Percentiles rank a stretch among this genome's conserved stretches.
Evolutionary conservation across 306 rosid species (phyloP).

Genomic region (Vicia faba): DNA sequence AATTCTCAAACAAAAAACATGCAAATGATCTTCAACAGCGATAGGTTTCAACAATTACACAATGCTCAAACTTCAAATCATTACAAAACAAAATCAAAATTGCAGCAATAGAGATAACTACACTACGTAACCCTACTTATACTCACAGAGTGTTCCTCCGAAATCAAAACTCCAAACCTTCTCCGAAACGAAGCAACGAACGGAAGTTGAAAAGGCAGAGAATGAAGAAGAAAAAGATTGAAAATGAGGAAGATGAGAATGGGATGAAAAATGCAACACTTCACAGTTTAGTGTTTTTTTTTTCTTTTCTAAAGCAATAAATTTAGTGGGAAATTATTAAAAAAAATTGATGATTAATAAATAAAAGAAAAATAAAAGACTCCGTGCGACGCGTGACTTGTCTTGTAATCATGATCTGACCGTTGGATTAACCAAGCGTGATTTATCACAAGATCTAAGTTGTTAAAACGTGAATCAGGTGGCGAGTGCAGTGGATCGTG

Average conservation of each 20-base stretch:
- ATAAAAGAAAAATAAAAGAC: slow-evolving; percentile 1
- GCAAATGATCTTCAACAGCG: slow-evolving; percentile 17
- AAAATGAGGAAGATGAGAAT: slow-evolving; percentile 5
- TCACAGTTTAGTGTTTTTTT: slow-evolving; percentile 24
- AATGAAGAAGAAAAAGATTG: neutral
- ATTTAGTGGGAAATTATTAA: slow-evolving; percentile 25
- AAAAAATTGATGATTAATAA: neutral
- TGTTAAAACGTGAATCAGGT: neutral
- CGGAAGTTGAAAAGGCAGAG: slow-evolving; percentile 50
- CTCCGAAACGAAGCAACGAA: slow-evolving; percentile 30
- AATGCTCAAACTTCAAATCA: slow-evolving; percentile 1
- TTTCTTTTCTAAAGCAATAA: slow-evolving; percentile 17
- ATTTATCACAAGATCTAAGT: neutral
- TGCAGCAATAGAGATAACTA: too few species aligned
- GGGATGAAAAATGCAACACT: neutral
- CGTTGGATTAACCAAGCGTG: neutral
- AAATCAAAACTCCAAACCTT: slow-evolving; percentile 24
- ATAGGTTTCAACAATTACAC: neutral
- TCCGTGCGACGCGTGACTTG: slow-evolving; percentile 19
- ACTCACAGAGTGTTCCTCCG: slow-evolving; percentile 21
- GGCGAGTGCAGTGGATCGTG: slow-evolving; percentile 8
- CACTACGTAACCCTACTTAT: slow-evolving; percentile 30
- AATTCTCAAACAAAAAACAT: slow-evolving; percentile 26
- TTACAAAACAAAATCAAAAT: neutral
- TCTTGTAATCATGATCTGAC: slow-evolving; percentile 15